A percentile compares a stretch with the other conserved stretches of the same genome.
These are phyloP conservation scores for Petasospora fabianii DNA, from an alignment of 1,139 yeast species.

Conservation along the genomic window DNA sequence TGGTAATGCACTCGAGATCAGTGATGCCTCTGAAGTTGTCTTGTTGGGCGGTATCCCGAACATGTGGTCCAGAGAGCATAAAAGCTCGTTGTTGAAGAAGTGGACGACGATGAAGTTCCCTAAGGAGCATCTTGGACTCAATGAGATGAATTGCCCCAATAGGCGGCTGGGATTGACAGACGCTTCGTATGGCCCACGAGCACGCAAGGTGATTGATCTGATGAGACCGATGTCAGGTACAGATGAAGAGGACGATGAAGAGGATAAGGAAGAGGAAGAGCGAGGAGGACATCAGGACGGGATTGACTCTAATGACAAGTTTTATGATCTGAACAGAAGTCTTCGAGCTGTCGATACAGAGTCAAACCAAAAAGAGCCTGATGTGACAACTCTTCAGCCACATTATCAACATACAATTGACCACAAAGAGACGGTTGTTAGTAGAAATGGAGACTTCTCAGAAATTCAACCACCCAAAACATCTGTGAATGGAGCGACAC, in stretches of 20 bases:
- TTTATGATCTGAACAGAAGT: too few relatives aligned
- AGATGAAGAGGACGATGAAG: conserved; percentile 9
- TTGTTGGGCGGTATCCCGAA: conserved; percentile 66
- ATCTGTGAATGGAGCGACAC: too few relatives aligned
- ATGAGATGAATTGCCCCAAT: conserved; percentile 8
- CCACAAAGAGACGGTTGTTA: too few relatives aligned
- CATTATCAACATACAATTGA: too few relatives aligned
- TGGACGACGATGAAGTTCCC: conserved; percentile 25
- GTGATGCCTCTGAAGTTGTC: conserved; percentile 45
- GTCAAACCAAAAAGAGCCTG: too few relatives aligned
- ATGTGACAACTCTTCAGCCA: too few relatives aligned
- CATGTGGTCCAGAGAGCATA: conserved; percentile 50
- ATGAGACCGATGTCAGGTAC: conserved; percentile 8
- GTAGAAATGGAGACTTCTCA: too few relatives aligned
- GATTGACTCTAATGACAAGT: not conserved
- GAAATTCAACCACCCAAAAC: too few relatives aligned
- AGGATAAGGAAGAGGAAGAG: conserved; percentile 6
- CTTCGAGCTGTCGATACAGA: too few relatives aligned
- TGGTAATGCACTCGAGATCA: conserved; percentile 47
- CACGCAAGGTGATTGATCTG: conserved; percentile 6
- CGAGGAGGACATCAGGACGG: not conserved
- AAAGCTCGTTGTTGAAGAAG: conserved; percentile 20
- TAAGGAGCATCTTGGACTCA: conserved; percentile 18
- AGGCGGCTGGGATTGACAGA: conserved; percentile 10
- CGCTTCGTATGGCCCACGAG: conserved; percentile 4